phyloP scores from a whole-genome alignment of 2,329 filamentous ascomycete genomes.

The Cercospora sp. region DNA sequence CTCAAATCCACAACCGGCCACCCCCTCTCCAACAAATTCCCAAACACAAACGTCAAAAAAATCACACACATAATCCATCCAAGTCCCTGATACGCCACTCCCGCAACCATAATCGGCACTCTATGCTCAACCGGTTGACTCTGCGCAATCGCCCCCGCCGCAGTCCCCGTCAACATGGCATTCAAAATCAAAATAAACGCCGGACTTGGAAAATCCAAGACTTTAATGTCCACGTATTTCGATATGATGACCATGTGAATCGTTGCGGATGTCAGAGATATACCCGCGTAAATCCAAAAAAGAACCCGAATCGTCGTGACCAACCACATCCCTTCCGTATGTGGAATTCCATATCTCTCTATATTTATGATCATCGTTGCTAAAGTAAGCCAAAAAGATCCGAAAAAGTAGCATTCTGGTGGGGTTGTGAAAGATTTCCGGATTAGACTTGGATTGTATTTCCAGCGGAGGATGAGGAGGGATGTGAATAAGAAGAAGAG shows the following conservation, averaged over 20 bases:
- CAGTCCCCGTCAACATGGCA: slow-evolving; percentile 29
- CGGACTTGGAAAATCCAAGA: slow-evolving; percentile 21
- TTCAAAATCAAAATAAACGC: slow-evolving; percentile 26
- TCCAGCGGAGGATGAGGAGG: slow-evolving; percentile 61
- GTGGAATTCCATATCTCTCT: slow-evolving; percentile 64
- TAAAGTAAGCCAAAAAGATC: slow-evolving; percentile 68
- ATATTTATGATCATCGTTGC: slow-evolving; percentile 68
- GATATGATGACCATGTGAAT: slow-evolving; percentile 21
- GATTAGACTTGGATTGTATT: slow-evolving; percentile 57
- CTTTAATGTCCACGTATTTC: slow-evolving; percentile 10
- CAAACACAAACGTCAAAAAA: slow-evolving; percentile 45
- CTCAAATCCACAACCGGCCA: slow-evolving; percentile 45
- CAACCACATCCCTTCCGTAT: no score
- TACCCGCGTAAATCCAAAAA: slow-evolving; percentile 65
- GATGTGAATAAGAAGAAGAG: slow-evolving; percentile 60
- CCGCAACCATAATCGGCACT: slow-evolving; percentile 47
- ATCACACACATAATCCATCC: slow-evolving; percentile 46
- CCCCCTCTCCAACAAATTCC: slow-evolving; percentile 44
- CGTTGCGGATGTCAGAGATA: slow-evolving; percentile 16
- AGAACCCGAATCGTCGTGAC: slow-evolving; percentile 60
- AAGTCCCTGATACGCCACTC: slow-evolving; percentile 48
- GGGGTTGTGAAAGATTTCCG: slow-evolving; percentile 60
- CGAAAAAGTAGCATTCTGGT: slow-evolving; percentile 70
- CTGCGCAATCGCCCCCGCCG: slow-evolving; percentile 21
- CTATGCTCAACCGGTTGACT: slow-evolving; percentile 38